phyloP scores from a whole-genome alignment of 192 early-diverging fungal genomes.

The Coemansia sp. region DNA sequence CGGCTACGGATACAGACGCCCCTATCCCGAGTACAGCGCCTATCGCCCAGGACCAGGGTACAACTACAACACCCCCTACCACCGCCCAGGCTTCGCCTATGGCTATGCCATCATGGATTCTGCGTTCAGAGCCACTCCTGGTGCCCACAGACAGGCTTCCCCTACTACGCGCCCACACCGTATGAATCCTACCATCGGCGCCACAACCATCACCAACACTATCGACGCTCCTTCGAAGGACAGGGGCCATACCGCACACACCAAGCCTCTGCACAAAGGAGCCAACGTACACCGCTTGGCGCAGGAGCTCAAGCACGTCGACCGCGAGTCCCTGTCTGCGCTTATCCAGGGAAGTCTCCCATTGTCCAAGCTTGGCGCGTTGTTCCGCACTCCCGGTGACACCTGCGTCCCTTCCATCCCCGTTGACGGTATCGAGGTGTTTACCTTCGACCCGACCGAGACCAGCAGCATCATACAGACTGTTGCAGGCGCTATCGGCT shows the following conservation, averaged over 20 bases:
- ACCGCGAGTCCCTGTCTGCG: constrained; percentile 22
- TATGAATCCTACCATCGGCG: background rate
- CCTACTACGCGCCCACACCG: background rate
- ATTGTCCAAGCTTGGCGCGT: constrained; percentile 4
- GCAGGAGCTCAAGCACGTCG: constrained; percentile 6
- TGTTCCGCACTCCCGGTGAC: constrained; percentile 23
- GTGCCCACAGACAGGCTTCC: background rate
- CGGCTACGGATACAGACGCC: constrained; percentile 14
- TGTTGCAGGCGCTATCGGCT: constrained; percentile 39
- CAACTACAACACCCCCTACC: constrained; percentile 3
- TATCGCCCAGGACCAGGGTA: background rate
- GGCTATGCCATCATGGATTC: background rate
- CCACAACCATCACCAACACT: background rate
- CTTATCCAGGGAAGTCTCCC: constrained; percentile 37
- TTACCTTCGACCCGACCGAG: constrained; percentile 31
- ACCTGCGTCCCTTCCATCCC: constrained; percentile 41
- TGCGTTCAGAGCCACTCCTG: background rate
- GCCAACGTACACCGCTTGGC: background rate
- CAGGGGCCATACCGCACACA: background rate
- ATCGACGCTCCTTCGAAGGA: background rate
- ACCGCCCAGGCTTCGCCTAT: background rate
- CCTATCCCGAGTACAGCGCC: constrained; percentile 5
- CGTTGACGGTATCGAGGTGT: constrained; percentile 28
- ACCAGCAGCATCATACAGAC: constrained; percentile 35
- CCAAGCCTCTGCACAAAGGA: constrained; percentile 1